phyloP scores from a whole-genome alignment of 1,284 basidiomycete species.

The Ceratobasidium papillatum region DNA sequence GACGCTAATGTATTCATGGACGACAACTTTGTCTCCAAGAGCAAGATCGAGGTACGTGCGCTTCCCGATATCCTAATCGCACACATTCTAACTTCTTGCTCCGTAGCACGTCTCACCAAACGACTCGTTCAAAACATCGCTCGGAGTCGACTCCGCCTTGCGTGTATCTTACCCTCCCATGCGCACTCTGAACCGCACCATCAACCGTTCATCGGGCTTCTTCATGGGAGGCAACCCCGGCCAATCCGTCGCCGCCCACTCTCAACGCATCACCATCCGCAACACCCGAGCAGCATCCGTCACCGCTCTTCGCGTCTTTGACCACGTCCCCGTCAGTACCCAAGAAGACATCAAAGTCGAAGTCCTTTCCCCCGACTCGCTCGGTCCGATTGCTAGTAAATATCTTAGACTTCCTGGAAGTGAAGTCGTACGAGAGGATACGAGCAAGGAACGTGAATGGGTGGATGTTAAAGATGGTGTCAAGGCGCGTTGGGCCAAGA shows the following conservation, averaged over 20 bases:
- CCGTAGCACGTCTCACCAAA: constrained; percentile 39
- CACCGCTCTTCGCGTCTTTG: constrained; percentile 43
- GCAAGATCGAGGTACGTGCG: constrained; percentile 5
- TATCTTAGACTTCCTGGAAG: no score
- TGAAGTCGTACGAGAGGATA: neutral
- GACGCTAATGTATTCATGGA: constrained; percentile 46
- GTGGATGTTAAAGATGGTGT: neutral
- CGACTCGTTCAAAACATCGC: constrained; percentile 43
- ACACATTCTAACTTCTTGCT: neutral
- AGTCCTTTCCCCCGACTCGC: constrained; percentile 43
- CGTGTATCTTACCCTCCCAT: constrained; percentile 46
- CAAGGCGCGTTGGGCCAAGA: constrained; percentile 21
- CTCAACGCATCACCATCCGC: constrained; percentile 46
- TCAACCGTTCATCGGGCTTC: constrained; percentile 28
- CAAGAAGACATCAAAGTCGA: constrained; percentile 46
- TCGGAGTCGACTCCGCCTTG: constrained; percentile 42
- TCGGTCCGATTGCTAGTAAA: constrained; percentile 38
- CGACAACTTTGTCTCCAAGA: constrained; percentile 46
- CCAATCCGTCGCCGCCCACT: constrained; percentile 41
- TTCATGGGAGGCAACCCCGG: constrained; percentile 27
- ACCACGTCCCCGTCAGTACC: constrained; percentile 46
- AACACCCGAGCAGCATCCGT: constrained; percentile 44
- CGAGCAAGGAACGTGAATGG: constrained; percentile 18
- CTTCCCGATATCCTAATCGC: neutral
- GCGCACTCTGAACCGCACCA: constrained; percentile 43